Percentiles rank a stretch among this genome's conserved stretches.
Conservation (phyloP, 345 rosid species). For the Eucalyptus victrix region DNA sequence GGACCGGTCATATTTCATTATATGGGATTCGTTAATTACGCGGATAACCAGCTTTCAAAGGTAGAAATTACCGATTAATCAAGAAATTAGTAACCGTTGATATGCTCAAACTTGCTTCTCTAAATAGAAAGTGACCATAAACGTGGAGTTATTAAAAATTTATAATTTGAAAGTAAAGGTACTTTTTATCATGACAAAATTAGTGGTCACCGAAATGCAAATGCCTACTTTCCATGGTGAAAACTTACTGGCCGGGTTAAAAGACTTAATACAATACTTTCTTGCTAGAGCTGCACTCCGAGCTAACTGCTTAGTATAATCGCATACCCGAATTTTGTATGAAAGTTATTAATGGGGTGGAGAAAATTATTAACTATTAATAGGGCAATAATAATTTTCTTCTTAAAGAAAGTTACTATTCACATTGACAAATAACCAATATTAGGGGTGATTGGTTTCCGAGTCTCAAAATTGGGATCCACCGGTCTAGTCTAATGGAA, state of each 20-base stretch:
- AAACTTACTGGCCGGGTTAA: too few relatives aligned
- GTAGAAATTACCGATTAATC: too few relatives aligned
- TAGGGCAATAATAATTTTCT: not conserved
- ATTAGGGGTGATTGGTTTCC: too few relatives aligned
- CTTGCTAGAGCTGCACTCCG: too few relatives aligned
- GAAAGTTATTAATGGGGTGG: not conserved
- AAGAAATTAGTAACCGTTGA: accelerated
- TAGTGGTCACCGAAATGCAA: not conserved
- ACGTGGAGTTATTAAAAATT: too few relatives aligned
- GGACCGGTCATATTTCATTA: accelerated
- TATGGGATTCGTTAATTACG: too few relatives aligned
- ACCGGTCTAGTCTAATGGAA: accelerated
- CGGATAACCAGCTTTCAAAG: too few relatives aligned
- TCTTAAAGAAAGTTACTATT: not conserved
- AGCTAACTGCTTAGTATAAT: not conserved
- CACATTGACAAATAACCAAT: not conserved
- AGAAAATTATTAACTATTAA: not conserved
- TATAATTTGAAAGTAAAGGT: not conserved
- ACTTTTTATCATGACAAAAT: not conserved
- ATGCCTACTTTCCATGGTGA: not conserved
- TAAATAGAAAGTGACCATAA: too few relatives aligned
- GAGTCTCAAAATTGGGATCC: too few relatives aligned
- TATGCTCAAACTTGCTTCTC: too few relatives aligned
- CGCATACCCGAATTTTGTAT: not conserved
- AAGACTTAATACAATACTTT: too few relatives aligned